A percentile compares a stretch with the other conserved stretches of the same genome.
phyloP scores from a whole-genome alignment of 345 rosid genomes.

The Salix caprea region DNA sequence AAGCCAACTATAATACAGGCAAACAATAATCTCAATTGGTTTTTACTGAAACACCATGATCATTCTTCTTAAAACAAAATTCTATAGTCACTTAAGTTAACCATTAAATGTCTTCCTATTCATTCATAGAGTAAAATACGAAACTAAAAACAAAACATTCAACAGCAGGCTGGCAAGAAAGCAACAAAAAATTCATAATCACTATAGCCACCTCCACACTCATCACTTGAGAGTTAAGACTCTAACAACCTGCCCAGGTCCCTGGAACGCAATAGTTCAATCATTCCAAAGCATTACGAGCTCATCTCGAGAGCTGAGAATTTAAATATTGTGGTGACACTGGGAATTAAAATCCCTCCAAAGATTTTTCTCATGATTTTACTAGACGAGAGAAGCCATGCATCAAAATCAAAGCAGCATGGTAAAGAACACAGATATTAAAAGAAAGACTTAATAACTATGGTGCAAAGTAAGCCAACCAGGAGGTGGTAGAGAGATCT shows the following conservation, averaged over 20 bases:
- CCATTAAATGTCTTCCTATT: neutral
- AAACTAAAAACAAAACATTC: neutral
- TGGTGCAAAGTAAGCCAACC: neutral
- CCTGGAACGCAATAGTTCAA: neutral
- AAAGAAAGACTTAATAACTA: neutral
- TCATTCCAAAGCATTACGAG: neutral
- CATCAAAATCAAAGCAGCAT: neutral
- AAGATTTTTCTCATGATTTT: no score
- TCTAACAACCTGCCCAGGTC: neutral
- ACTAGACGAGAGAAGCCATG: neutral
- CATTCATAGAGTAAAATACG: neutral
- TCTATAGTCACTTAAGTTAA: neutral
- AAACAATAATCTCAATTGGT: neutral
- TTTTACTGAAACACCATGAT: neutral
- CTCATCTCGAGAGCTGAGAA: neutral
- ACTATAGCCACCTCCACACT: no score
- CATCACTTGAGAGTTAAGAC: neutral
- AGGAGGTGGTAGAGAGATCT: no score
- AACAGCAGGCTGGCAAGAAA: neutral
- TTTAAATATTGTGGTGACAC: neutral
- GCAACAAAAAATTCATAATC: neutral
- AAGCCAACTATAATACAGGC: neutral
- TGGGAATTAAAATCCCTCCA: neutral
- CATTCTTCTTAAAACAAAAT: neutral
- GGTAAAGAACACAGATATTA: rapidly evolving